These are phyloP conservation scores for Coniochaeta ligniaria DNA, from an alignment of 2,329 filamentous ascomycete genomes.

Conservation along the genomic window DNA sequence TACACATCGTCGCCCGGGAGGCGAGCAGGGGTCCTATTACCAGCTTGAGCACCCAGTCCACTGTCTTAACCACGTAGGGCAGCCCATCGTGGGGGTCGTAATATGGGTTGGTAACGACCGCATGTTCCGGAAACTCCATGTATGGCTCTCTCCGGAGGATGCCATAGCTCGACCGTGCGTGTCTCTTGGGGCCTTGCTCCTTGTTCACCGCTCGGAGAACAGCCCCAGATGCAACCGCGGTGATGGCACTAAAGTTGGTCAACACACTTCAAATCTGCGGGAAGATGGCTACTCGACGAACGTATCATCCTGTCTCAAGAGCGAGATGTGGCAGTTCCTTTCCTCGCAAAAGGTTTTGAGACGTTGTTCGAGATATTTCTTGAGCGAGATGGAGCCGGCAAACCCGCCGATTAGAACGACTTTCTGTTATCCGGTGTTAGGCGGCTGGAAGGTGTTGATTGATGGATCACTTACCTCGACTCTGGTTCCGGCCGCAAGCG, in stretches of 20 bases:
- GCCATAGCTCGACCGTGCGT: constrained; percentile 20
- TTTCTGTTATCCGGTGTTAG: constrained; percentile 12
- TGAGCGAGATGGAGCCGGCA: constrained; percentile 18
- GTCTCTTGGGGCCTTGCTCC: constrained; percentile 16
- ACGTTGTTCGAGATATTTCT: constrained; percentile 11
- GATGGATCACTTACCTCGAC: constrained; percentile 3
- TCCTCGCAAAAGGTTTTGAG: constrained; percentile 4
- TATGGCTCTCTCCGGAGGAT: constrained; percentile 14
- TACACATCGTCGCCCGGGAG: not conserved
- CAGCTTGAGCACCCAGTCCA: constrained; percentile 15
- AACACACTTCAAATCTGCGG: not conserved
- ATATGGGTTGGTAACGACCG: constrained; percentile 1
- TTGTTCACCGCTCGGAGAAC: constrained; percentile 21
- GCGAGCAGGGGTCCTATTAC: constrained; percentile 4
- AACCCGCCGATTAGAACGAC: constrained; percentile 24
- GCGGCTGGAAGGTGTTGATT: not conserved
- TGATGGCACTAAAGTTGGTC: constrained; percentile 10
- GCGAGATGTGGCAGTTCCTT: constrained; percentile 2
- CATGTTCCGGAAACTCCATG: constrained; percentile 6
- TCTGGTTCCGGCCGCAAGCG: constrained; percentile 5
- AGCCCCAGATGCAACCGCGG: constrained; percentile 21
- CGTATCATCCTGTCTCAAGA: constrained; percentile 2
- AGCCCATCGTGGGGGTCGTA: constrained; percentile 10
- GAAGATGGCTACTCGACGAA: not conserved
- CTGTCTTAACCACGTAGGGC: constrained; percentile 14